A percentile compares a stretch with the other conserved stretches of the same genome.
Evolutionary conservation across 768 basidiomycete species (phyloP).

Genomic region (Boletellus emodensis): DNA sequence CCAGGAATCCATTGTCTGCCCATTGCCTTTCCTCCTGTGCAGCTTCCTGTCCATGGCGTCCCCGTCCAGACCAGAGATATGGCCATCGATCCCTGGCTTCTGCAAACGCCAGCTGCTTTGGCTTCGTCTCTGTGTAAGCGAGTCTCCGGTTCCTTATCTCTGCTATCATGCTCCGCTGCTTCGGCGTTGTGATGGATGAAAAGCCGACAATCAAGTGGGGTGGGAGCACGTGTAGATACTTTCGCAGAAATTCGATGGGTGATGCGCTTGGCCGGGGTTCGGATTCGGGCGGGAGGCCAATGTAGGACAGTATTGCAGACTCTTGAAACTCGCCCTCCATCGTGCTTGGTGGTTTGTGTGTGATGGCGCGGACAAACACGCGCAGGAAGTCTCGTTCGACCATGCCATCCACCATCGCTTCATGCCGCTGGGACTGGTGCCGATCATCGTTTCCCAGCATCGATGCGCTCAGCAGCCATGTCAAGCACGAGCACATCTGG

Average conservation of each 20-base stretch:
- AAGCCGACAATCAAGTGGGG: slow-evolving; percentile 52
- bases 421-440: slow-evolving; percentile 57
- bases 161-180: slow-evolving; percentile 59
- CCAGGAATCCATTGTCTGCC: slow-evolving; percentile 63
- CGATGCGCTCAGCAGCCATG: slow-evolving; percentile 42
- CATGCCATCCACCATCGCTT: slow-evolving; percentile 17
- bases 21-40: slow-evolving; percentile 66
- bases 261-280: slow-evolving; percentile 53
- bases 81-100: slow-evolving; percentile 61
- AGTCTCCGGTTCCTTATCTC: slow-evolving; percentile 71
- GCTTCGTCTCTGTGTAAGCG: slow-evolving; percentile 52
- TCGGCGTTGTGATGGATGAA: slow-evolving; percentile 48
- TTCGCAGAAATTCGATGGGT: slow-evolving; percentile 61
- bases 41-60: slow-evolving; percentile 46
- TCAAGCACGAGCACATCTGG: slow-evolving; percentile 45
- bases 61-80: slow-evolving; percentile 58
- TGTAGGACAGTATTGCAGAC: slow-evolving; percentile 39
- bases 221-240: slow-evolving; percentile 61
- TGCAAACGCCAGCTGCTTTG: slow-evolving; percentile 51
- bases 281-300: slow-evolving; percentile 58
- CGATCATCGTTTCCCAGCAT: slow-evolving; percentile 36
- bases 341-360: not conserved
- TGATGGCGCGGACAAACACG: slow-evolving; percentile 23
- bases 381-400: not conserved
- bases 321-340: slow-evolving; percentile 17